These are phyloP conservation scores for Dittrichia graveolens DNA, from an alignment of 129 eudicot species.

Conservation along the genomic window DNA sequence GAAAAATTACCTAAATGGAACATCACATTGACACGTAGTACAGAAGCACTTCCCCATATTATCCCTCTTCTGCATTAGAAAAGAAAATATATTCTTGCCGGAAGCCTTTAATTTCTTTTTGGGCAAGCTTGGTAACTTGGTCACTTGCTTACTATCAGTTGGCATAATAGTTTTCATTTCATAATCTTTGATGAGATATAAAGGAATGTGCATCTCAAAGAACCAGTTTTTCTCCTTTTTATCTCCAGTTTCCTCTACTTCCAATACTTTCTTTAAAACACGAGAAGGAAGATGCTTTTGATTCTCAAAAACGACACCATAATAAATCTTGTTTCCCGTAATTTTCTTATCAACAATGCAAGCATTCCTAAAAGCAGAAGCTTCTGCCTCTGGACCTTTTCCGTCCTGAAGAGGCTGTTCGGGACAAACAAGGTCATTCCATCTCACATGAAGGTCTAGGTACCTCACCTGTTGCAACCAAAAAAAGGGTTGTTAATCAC, in stretches of 20 bases:
- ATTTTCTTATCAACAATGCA: conserved; percentile 62
- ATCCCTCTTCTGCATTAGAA: conserved; percentile 61
- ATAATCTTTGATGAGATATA: conserved; percentile 81
- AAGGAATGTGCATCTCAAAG: conserved; percentile 68
- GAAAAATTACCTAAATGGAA: conserved; percentile 57
- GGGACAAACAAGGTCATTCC: conserved; percentile 91
- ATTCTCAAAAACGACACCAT: conserved; percentile 75
- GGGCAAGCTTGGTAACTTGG: conserved; percentile 41
- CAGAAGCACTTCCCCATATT: conserved; percentile 48
- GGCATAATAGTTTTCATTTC: conserved; percentile 41
- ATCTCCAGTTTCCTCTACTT: conserved; percentile 59
- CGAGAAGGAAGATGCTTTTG: conserved; percentile 95
- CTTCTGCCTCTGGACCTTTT: conserved; percentile 88
- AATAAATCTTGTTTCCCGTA: conserved; percentile 55
- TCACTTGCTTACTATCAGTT: conserved; percentile 38
- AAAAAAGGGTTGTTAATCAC: conserved; percentile 2
- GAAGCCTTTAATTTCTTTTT: conserved; percentile 61
- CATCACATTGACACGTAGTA: conserved; percentile 68
- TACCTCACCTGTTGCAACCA: conserved; percentile 67
- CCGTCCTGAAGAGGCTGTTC: conserved; percentile 71
- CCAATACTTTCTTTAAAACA: conserved; percentile 68
- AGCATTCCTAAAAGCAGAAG: conserved; percentile 89
- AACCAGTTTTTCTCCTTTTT: conserved; percentile 85
- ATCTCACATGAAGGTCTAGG: conserved; percentile 81
- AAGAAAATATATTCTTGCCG: conserved; percentile 56